Conservation (phyloP, 1,284 basidiomycete genomes). For the Vanrija sp. region DNA sequence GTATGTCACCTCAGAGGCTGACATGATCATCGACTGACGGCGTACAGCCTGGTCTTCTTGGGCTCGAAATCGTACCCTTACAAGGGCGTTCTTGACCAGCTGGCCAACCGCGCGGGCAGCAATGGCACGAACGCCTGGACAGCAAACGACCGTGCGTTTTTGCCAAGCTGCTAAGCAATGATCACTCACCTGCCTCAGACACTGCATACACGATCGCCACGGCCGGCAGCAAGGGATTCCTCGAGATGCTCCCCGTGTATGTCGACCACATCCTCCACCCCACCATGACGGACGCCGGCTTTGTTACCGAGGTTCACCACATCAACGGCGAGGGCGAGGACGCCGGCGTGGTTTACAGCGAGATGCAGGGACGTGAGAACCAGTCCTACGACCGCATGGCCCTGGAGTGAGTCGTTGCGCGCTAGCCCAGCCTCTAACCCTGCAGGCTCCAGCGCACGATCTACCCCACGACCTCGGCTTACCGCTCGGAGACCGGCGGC, state of each 20-base stretch:
- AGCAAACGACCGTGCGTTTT: conserved; percentile 50
- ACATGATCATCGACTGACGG: background rate
- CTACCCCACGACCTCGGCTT: conserved; percentile 79
- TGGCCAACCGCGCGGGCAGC: conserved; percentile 96
- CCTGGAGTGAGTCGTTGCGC: conserved; percentile 57
- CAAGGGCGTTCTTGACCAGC: conserved; percentile 93
- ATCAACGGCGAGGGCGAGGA: conserved; percentile 86
- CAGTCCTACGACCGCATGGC: conserved; percentile 86
- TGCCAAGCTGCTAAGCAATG: background rate
- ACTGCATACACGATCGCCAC: conserved; percentile 98
- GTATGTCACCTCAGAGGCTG: conserved; percentile 3
- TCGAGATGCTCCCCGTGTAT: conserved; percentile 91
- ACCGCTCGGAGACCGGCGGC: conserved; percentile 95
- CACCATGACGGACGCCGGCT: conserved; percentile 85
- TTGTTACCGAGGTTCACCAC: conserved; percentile 92
- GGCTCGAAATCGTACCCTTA: conserved; percentile 92
- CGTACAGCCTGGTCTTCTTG: conserved; percentile 76
- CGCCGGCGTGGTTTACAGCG: conserved; percentile 93
- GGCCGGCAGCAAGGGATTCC: conserved; percentile 91
- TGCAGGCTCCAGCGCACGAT: conserved; percentile 70
- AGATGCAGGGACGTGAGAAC: conserved; percentile 98
- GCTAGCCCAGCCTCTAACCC: conserved; percentile 12
- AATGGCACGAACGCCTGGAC: conserved; percentile 75
- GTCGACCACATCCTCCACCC: conserved; percentile 97
- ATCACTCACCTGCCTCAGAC: conserved; percentile 56